A percentile compares a stretch with the other conserved stretches of the same genome.
Conservation (phyloP, 306 rosid genomes). For the Datisca glomerata region DNA sequence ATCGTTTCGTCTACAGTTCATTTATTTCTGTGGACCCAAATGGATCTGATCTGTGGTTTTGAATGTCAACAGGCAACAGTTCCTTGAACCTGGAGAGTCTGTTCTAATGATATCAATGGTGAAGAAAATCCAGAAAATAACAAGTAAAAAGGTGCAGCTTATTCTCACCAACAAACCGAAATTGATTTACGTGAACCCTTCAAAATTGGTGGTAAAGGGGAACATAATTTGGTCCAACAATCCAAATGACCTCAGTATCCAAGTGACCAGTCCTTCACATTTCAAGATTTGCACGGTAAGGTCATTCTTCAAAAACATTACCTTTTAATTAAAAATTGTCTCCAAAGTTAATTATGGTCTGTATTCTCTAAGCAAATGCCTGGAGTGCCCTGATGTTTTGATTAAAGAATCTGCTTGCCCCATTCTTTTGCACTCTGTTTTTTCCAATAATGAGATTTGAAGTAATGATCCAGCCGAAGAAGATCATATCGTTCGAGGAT, state of each 20-base stretch:
- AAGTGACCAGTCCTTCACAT: slow-evolving; percentile 69
- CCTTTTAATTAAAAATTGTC: slow-evolving; percentile 1
- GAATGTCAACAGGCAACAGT: slow-evolving; percentile 71
- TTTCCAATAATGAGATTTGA: slow-evolving; percentile 9
- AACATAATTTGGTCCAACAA: slow-evolving; percentile 95
- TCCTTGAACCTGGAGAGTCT: slow-evolving; percentile 92
- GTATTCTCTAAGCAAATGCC: not conserved
- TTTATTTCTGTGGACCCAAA: no score
- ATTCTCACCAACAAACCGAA: slow-evolving; percentile 96
- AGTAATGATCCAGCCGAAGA: slow-evolving; percentile 65
- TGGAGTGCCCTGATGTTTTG: no score
- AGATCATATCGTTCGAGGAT: slow-evolving; percentile 82
- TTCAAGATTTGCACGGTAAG: slow-evolving; percentile 95
- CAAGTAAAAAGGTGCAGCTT: slow-evolving; percentile 98
- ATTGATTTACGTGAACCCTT: slow-evolving; percentile 88
- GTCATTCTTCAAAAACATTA: slow-evolving; percentile 5
- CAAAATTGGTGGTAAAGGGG: slow-evolving; percentile 79
- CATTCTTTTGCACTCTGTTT: not conserved
- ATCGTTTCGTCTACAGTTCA: no score
- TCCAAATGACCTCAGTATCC: slow-evolving; percentile 81
- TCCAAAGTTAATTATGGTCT: not conserved
- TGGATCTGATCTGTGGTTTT: no score
- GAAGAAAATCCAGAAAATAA: slow-evolving; percentile 75
- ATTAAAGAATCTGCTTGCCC: not conserved
- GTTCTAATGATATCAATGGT: slow-evolving; percentile 95